Conservation (phyloP, 768 basidiomycete genomes). For the Lentinula guzmanii region DNA sequence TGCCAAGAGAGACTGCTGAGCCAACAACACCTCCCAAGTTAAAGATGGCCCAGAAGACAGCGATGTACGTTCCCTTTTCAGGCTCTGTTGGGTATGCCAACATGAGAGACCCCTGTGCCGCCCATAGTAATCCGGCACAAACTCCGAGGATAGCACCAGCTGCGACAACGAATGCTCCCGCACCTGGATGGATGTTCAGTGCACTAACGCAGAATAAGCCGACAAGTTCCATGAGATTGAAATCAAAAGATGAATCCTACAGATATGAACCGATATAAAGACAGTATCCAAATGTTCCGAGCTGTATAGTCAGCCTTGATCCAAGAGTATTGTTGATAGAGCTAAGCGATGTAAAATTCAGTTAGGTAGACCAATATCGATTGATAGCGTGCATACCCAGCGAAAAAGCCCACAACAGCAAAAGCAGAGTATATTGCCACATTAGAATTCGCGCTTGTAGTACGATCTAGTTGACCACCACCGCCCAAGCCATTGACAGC, state of each 20-base stretch:
- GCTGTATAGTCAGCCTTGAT: constrained; percentile 61
- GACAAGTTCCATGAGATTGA: neutral
- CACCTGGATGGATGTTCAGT: constrained; percentile 61
- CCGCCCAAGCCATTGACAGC: constrained; percentile 75
- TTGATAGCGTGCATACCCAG: constrained; percentile 44
- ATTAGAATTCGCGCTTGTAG: constrained; percentile 65
- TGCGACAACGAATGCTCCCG: constrained; percentile 59
- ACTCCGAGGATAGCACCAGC: constrained; percentile 71
- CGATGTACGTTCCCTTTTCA: constrained; percentile 74
- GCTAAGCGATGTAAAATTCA: constrained; percentile 24
- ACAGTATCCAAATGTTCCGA: constrained; percentile 74
- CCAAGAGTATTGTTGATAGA: constrained; percentile 80
- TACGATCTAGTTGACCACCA: constrained; percentile 65
- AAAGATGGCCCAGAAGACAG: constrained; percentile 82
- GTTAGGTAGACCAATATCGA: neutral
- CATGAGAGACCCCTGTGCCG: constrained; percentile 82
- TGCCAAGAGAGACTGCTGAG: constrained; percentile 65
- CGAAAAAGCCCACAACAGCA: constrained; percentile 57
- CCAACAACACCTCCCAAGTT: constrained; percentile 79
- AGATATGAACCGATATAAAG: constrained; percentile 71
- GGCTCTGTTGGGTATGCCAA: constrained; percentile 76
- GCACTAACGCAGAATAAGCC: constrained; percentile 33
- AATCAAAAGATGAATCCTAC: constrained; percentile 31
- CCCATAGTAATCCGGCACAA: constrained; percentile 67
- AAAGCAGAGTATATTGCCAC: constrained; percentile 63